phyloP scores from a whole-genome alignment of 2,329 filamentous ascomycete species.

The Epichloe typhina region DNA sequence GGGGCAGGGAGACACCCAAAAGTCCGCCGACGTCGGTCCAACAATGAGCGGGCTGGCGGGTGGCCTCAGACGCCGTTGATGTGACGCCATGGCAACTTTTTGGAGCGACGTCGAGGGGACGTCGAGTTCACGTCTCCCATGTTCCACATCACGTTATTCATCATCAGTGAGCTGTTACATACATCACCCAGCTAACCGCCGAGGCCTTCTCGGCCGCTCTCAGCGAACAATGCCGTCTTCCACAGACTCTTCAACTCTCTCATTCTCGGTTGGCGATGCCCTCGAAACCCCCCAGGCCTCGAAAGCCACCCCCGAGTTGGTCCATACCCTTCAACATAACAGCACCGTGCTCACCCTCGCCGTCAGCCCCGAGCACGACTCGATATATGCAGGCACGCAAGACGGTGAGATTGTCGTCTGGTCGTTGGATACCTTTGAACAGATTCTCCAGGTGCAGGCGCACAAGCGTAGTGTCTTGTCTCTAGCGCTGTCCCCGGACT shows the following conservation, averaged over 20 bases:
- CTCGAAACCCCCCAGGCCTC: conserved; percentile 9
- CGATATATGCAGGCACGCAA: conserved; percentile 85
- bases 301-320: conserved; percentile 40
- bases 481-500: conserved; percentile 65
- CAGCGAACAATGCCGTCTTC: not conserved
- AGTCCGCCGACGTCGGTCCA: not conserved
- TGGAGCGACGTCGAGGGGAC: not conserved
- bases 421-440: conserved; percentile 79
- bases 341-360: conserved; percentile 74
- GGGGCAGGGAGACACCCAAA: no score
- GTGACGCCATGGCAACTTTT: conserved; percentile 8
- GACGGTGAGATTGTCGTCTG: conserved; percentile 88
- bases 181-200: not conserved
- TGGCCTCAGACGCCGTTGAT: not conserved
- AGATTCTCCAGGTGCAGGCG: conserved; percentile 65
- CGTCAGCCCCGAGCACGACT: conserved; percentile 61
- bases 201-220: not conserved
- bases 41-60: not conserved
- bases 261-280: conserved; percentile 5
- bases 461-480: conserved; percentile 87
- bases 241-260: conserved; percentile 1
- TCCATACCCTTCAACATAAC: conserved; percentile 63
- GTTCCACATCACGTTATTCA: not conserved
- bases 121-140: not conserved
- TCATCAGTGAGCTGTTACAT: not conserved